Evolutionary conservation across 2,329 filamentous ascomycete genomes (phyloP).

Genomic region (Colletotrichum graminicola): DNA sequence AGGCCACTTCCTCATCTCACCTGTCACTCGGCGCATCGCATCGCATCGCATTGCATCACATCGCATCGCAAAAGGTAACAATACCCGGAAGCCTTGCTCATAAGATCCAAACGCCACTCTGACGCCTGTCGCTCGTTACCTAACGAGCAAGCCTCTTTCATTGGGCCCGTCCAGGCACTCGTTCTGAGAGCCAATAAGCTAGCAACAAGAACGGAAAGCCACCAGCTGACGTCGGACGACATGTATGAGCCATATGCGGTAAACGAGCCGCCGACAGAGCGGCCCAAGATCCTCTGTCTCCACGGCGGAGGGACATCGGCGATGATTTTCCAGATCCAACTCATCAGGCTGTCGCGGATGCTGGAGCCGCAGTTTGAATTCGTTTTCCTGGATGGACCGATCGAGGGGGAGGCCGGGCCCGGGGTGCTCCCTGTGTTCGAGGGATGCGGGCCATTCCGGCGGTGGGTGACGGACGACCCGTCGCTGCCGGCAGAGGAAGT

Average conservation of each 20-base stretch:
- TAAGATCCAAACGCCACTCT: background rate
- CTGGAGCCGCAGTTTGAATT: slow-evolving; percentile 32
- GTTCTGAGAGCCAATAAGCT: background rate
- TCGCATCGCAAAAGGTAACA: background rate
- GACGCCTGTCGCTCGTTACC: background rate
- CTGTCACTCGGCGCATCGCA: background rate
- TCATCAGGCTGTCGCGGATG: slow-evolving; percentile 25
- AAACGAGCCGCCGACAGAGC: slow-evolving; percentile 6
- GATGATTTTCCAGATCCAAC: slow-evolving; percentile 35
- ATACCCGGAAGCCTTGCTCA: background rate
- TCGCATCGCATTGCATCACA: background rate
- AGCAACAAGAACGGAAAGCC: background rate
- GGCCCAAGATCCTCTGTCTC: slow-evolving; percentile 36
- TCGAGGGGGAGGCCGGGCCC: slow-evolving; percentile 26
- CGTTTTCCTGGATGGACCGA: slow-evolving; percentile 33
- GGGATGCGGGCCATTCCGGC: slow-evolving; percentile 33
- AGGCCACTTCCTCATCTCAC: background rate
- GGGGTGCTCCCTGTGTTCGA: slow-evolving; percentile 37
- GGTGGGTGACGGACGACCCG: slow-evolving; percentile 40
- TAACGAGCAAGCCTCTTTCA: background rate
- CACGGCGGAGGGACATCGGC: slow-evolving; percentile 36
- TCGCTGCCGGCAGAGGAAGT: slow-evolving; percentile 23
- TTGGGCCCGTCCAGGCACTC: background rate
- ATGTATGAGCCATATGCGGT: slow-evolving; percentile 22
- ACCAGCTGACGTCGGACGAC: background rate